Conservation (phyloP, 305 asterid genomes). For the Stenogyne calaminthoides region DNA sequence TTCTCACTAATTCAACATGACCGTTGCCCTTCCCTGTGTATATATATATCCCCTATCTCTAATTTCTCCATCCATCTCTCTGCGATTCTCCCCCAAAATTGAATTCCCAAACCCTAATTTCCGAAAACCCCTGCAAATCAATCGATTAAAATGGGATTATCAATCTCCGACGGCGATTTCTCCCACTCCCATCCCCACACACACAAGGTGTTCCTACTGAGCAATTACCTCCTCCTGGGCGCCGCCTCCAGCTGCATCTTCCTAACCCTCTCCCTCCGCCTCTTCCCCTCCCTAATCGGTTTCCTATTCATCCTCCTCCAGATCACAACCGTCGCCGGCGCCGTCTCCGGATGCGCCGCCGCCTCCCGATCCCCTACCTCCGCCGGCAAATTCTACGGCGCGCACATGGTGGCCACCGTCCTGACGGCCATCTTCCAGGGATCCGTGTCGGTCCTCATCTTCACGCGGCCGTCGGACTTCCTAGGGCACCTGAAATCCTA, state of each 20-base stretch:
- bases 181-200: conserved; percentile 56
- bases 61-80: conserved; percentile 12
- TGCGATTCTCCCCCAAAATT: neutral
- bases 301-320: conserved; percentile 87
- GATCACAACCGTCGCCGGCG: conserved; percentile 70
- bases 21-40: conserved; percentile 33
- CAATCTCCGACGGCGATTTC: conserved; percentile 47
- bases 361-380: conserved; percentile 55
- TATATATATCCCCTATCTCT: too few species aligned
- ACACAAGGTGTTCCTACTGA: conserved; percentile 65
- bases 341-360: conserved; percentile 89
- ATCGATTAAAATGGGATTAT: conserved; percentile 43
- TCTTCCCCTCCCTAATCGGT: conserved; percentile 79
- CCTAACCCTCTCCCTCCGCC: conserved; percentile 91
- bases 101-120: neutral
- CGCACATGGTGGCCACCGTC: conserved; percentile 88
- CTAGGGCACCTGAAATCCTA: conserved; percentile 72
- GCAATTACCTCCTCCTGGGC: conserved; percentile 76
- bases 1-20: conserved; percentile 27
- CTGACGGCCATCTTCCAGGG: conserved; percentile 95
- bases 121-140: neutral
- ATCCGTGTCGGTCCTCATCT: conserved; percentile 83
- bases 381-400: conserved; percentile 73
- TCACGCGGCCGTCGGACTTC: conserved; percentile 74
- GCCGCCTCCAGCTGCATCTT: conserved; percentile 91